A percentile compares a stretch with the other conserved stretches of the same genome.
Evolutionary conservation across 129 eudicot genomes (phyloP).

Genomic region (Apium graveolens): DNA sequence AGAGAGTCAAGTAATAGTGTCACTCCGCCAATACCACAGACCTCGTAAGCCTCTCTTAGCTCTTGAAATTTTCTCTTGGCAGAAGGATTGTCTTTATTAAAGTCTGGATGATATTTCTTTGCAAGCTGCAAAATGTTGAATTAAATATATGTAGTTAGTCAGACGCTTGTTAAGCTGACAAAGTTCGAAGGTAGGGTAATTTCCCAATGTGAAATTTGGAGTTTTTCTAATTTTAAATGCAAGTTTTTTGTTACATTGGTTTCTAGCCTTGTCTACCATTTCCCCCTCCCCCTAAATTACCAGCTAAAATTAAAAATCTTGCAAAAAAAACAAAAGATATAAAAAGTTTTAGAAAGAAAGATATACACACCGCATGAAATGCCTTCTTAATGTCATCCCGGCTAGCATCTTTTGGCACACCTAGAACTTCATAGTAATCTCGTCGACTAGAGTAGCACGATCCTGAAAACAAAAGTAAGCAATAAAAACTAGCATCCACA

Average conservation of each 20-base stretch:
- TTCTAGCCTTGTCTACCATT: not conserved
- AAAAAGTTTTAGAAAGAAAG: not conserved
- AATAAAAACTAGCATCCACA: not conserved
- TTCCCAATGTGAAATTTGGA: not conserved
- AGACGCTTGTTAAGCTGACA: not conserved
- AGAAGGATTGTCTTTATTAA: conserved; percentile 61
- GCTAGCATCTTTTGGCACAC: conserved; percentile 61
- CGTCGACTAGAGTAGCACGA: conserved; percentile 23
- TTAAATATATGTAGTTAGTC: not conserved
- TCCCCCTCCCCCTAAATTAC: not conserved
- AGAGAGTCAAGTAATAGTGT: not conserved
- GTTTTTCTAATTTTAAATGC: not conserved
- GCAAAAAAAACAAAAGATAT: not conserved
- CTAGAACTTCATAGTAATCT: conserved; percentile 71
- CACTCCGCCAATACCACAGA: conserved; percentile 20
- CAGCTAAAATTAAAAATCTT: not conserved
- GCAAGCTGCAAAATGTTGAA: conserved; percentile 56
- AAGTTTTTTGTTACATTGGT: not conserved
- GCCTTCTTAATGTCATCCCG: conserved; percentile 86
- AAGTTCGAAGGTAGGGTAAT: not conserved
- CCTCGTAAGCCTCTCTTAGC: conserved; percentile 97
- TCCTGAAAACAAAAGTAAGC: conserved; percentile 30
- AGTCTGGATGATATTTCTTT: conserved; percentile 89
- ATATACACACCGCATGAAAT: conserved; percentile 58
- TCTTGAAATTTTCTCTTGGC: conserved; percentile 95